phyloP scores from a whole-genome alignment of 148 eudicot species.

The Heliosperma pusillum region DNA sequence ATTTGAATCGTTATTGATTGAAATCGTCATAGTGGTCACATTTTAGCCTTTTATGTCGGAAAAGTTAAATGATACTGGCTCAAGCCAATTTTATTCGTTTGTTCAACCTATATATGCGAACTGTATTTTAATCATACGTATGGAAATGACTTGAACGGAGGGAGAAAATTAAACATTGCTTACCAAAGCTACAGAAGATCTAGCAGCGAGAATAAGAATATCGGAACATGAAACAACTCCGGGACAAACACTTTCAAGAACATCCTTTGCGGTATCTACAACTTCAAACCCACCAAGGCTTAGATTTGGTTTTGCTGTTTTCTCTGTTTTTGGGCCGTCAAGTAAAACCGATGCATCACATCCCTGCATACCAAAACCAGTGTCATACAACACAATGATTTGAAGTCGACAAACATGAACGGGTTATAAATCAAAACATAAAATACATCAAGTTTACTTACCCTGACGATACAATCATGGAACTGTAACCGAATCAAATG shows the following conservation, averaged over 20 bases:
- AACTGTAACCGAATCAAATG: slow-evolving; percentile 52
- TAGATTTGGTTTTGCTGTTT: slow-evolving; percentile 38
- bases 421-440: too few species aligned
- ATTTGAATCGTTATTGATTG: too few species aligned
- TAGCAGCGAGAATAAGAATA: slow-evolving; percentile 46
- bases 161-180: slow-evolving; percentile 18
- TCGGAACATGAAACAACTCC: slow-evolving; percentile 68
- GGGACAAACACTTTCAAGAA: slow-evolving; percentile 41
- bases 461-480: slow-evolving; percentile 61
- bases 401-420: background rate
- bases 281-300: slow-evolving; percentile 46
- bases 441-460: slow-evolving; percentile 16
- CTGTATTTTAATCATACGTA: too few species aligned
- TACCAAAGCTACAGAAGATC: slow-evolving; percentile 46
- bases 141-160: too few species aligned
- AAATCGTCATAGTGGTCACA: too few species aligned
- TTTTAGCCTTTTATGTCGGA: too few species aligned
- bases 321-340: slow-evolving; percentile 49
- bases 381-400: background rate
- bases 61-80: too few species aligned
- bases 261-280: slow-evolving; percentile 46
- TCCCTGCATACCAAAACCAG: slow-evolving; percentile 34
- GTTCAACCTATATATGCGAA: too few species aligned
- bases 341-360: slow-evolving; percentile 67
- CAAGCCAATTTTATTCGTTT: too few species aligned